Base-by-base conservation (phyloP, 139 green algal species). In the Micractinium sp. region DNA sequence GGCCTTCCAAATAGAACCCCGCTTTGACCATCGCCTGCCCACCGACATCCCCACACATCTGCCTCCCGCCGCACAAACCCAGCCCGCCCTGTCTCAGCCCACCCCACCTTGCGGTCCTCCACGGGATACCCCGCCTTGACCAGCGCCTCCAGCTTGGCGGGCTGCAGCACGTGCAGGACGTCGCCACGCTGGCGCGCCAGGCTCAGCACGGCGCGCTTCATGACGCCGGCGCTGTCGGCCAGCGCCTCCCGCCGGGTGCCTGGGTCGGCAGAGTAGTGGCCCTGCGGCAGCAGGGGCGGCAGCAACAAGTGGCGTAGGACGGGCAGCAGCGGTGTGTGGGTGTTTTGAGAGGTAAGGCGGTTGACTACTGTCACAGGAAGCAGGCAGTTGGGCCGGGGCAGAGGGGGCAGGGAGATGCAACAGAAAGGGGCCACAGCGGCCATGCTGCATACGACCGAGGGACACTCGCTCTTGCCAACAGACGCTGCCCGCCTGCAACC, bases 121-220 rank as follows among this genome's bases (percentile, higher is more conserved):
- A 79, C 41, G 0, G 83, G 83, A 38, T 31, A 81, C 22, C 67
- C 67, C 1, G 83, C 66, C 67, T 47, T 61, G 27, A 79, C 78
- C 53, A 92, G 13, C 9, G 80, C 53, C 71, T 53, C 27, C 33
- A 91, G 27, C 71, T 89, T 92, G 53, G 31, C 53, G 22, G 14
- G 23, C 3, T 77, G 27, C 60, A 92, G 85, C 36, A 35, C 47
- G 74, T 85, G 35, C 36, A 92, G 53, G 53, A 92, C 73, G 77
- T 90, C 89, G 16, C 22, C 20, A 0, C 83, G 82, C 83, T 87
- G 60, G 3, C 89, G 85, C 31, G 77, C 81, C 29, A 91, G 39
- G 61, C 38, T 82, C 56, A 92, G 85, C 33, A 88, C 61, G 0
- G 85, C 85, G 16, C 89, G 85, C 81, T 92, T 92, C 38, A 88